Evolutionary conservation across 345 rosid species (phyloP).

Genomic region (Ceriops zippeliana): DNA sequence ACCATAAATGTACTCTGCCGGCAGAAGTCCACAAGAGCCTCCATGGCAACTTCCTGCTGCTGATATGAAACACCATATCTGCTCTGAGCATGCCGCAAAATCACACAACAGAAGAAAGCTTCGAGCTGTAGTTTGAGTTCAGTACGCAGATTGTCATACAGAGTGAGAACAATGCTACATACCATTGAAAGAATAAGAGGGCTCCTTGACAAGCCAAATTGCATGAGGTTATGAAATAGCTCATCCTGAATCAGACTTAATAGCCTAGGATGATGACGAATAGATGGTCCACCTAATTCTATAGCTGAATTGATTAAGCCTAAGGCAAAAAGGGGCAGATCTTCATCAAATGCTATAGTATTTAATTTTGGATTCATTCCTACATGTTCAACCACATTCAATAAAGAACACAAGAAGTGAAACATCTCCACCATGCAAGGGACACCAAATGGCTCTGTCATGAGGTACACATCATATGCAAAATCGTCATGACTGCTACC

Average conservation of each 20-base stretch:
- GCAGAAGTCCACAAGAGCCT: conserved; percentile 71
- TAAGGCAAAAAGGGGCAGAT: conserved; percentile 71
- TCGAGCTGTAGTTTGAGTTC: conserved; percentile 69
- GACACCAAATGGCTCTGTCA: conserved; percentile 63
- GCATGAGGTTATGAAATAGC: conserved; percentile 66
- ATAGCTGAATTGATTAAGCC: conserved; percentile 68
- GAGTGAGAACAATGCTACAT: conserved; percentile 67
- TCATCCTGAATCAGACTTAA: conserved; percentile 62
- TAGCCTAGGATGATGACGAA: conserved; percentile 40
- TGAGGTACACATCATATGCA: conserved; percentile 8
- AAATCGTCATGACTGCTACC: not conserved
- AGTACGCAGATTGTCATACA: conserved; percentile 58
- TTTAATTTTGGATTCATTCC: conserved; percentile 51
- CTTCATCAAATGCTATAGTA: conserved; percentile 72
- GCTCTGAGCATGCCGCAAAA: conserved; percentile 61
- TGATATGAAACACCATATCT: conserved; percentile 71
- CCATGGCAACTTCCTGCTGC: conserved; percentile 82
- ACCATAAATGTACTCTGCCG: conserved; percentile 58
- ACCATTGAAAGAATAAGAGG: conserved; percentile 77
- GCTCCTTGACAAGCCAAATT: conserved; percentile 71
- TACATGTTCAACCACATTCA: conserved; percentile 52
- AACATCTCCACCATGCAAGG: conserved; percentile 76
- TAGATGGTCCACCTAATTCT: conserved; percentile 33
- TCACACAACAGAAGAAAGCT: conserved; percentile 68
- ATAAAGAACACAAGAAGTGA: conserved; percentile 61